Base-by-base conservation (phyloP, 2,329 filamentous ascomycete genomes). In the Penicillium hesseltinei region DNA sequence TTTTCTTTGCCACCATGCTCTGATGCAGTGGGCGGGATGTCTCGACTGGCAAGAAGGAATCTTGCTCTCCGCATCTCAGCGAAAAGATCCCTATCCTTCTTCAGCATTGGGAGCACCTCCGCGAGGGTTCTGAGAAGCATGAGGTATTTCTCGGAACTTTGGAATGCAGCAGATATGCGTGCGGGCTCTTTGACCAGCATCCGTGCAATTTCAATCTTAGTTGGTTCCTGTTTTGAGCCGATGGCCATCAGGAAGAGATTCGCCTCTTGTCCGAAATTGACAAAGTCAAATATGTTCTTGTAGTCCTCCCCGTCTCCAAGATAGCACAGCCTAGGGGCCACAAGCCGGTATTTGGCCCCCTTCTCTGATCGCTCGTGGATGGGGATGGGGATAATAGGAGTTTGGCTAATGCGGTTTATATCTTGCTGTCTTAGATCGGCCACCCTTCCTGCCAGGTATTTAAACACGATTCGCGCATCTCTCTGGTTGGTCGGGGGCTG, bases 211-310 rank as follows among this genome's bases (percentile, higher is more conserved):
- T 99, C 94, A 3, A 84, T 73, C 66, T 90, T 94, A 3, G 89
- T 95, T 4, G 94, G 94, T 73, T 99, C 93, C 61, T 85, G 87
- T 74, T 96, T 97, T 3, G 92, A 93, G 10, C 94, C 94, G 62
- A 92, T 91, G 61, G 90, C 90, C 66, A 92, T 84, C 19, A 99
- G 78, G 68, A 99, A 99, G 0, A 89, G 81, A 68, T 97, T 97
- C 2, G 91, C 93, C 70, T 93, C 87, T 35, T 82, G 78, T 0
- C 93, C 92, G 76, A 97, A 99, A 71, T 97, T 90, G 15, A 97
- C 92, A 74, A 97, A 99, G 71, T 97, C 92, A 64, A 99, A 96
- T 33, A 99, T 95, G 33, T 96, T 90, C 11, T 86, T 89, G 67
- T 95, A 99, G 63, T 87, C 82, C 54, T 84, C 78, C 51, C 82